These are phyloP conservation scores for Kodamaea ohmeri DNA, from an alignment of 1,139 yeast species.

Conservation along the genomic window DNA sequence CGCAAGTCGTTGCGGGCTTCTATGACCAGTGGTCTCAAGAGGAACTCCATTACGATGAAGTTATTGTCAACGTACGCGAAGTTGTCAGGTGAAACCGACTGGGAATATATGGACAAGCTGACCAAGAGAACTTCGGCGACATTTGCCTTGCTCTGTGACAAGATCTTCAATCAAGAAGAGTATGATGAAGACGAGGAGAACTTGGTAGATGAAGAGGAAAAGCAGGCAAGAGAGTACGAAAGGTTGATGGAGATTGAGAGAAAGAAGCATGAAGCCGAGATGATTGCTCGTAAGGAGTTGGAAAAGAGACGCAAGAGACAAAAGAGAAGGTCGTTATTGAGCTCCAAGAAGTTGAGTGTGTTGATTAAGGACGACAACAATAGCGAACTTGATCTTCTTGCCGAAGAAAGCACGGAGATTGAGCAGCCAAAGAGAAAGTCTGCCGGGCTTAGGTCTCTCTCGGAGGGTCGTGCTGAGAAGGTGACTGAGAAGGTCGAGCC, in stretches of 20 bases:
- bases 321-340: constrained; percentile 43
- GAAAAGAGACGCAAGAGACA: constrained; percentile 46
- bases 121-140: constrained; percentile 75
- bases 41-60: constrained; percentile 70
- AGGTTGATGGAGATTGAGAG: constrained; percentile 49
- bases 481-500: constrained; percentile 43
- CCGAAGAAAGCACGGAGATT: constrained; percentile 21
- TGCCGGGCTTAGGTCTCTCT: constrained; percentile 34
- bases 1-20: constrained; percentile 43
- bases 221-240: constrained; percentile 47
- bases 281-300: constrained; percentile 44
- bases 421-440: constrained; percentile 43
- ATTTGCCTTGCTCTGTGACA: constrained; percentile 74
- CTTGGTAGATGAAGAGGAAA: constrained; percentile 49
- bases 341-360: constrained; percentile 42
- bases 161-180: constrained; percentile 59
- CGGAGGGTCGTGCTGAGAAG: constrained; percentile 31
- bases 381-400: constrained; percentile 32
- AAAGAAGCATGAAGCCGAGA: constrained; percentile 49
- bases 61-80: constrained; percentile 70
- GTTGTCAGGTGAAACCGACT: constrained; percentile 61
- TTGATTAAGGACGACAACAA: constrained; percentile 33
- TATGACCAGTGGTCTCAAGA: constrained; percentile 48
- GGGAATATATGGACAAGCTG: constrained; percentile 71
- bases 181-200: constrained; percentile 58